Conservation (phyloP, 306 rosid genomes). For the Carpinus fangiana region DNA sequence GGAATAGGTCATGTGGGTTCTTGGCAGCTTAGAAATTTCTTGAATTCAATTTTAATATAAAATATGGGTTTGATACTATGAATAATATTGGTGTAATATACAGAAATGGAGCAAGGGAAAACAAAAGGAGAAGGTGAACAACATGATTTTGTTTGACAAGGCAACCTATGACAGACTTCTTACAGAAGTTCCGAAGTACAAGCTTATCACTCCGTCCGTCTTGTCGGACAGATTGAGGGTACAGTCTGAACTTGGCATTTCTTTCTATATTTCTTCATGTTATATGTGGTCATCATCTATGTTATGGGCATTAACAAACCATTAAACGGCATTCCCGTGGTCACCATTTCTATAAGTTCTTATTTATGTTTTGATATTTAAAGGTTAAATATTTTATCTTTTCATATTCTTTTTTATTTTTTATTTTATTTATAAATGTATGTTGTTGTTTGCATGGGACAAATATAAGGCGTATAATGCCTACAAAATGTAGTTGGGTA, state of each 20-base stretch:
- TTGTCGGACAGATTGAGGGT: constrained; percentile 51
- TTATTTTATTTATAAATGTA: no score
- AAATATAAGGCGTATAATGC: no score
- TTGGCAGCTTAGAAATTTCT: no score
- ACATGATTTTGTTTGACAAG: constrained; percentile 48
- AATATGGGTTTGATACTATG: no score
- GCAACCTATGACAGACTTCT: constrained; percentile 46
- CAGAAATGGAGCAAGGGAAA: constrained; percentile 61
- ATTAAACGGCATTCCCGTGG: neutral
- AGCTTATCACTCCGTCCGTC: constrained; percentile 47
- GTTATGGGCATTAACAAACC: neutral
- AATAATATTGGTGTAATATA: no score
- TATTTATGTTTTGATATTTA: no score
- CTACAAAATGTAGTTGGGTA: no score
- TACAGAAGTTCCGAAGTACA: constrained; percentile 44
- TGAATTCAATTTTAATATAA: no score
- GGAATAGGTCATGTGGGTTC: no score
- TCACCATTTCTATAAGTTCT: neutral
- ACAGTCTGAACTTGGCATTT: neutral
- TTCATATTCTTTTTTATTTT: no score
- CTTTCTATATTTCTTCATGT: neutral
- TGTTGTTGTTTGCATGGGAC: no score
- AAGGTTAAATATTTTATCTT: no score
- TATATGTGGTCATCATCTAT: neutral
- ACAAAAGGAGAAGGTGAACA: constrained; percentile 57